phyloP scores from a whole-genome alignment of 2,329 filamentous ascomycete genomes.

The Phialophora chinensis region DNA sequence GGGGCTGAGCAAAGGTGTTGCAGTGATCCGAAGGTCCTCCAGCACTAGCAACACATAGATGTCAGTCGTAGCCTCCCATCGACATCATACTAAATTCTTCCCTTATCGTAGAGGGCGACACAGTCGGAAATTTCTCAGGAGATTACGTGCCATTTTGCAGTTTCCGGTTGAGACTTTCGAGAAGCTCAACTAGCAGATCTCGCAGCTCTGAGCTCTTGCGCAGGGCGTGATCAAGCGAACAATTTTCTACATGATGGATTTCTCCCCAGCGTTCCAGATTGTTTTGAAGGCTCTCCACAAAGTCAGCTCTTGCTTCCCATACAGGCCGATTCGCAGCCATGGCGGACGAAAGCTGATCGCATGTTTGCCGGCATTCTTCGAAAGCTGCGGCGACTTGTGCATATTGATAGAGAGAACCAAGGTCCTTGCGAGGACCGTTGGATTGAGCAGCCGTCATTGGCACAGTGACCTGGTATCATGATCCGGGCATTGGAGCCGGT shows the following conservation, averaged over 20 bases:
- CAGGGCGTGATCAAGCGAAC: constrained; percentile 7
- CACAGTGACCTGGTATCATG: background rate
- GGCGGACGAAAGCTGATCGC: constrained; percentile 4
- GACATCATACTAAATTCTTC: background rate
- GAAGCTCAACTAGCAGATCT: constrained; percentile 4
- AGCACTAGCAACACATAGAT: background rate
- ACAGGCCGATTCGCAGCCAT: constrained; percentile 4
- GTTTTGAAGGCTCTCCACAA: constrained; percentile 3
- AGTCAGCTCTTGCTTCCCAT: constrained; percentile 8
- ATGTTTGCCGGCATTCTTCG: constrained; percentile 8
- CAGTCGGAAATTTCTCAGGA: background rate
- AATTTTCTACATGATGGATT: background rate
- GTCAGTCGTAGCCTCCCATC: background rate
- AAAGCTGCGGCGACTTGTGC: constrained; percentile 1
- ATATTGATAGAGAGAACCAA: constrained; percentile 5
- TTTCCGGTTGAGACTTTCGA: constrained; percentile 1
- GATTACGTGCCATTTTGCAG: constrained; percentile 5
- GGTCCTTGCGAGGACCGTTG: background rate
- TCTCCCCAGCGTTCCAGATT: background rate
- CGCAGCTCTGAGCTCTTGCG: background rate
- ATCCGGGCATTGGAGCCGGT: background rate
- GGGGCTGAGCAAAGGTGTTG: constrained; percentile 10
- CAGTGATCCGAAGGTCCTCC: constrained; percentile 8
- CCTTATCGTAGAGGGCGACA: background rate
- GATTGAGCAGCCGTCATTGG: background rate